Percentiles rank a stretch among this genome's conserved stretches.
These are phyloP conservation scores for Pholiota conissans DNA, from an alignment of 768 basidiomycete genomes.

Conservation along the genomic window DNA sequence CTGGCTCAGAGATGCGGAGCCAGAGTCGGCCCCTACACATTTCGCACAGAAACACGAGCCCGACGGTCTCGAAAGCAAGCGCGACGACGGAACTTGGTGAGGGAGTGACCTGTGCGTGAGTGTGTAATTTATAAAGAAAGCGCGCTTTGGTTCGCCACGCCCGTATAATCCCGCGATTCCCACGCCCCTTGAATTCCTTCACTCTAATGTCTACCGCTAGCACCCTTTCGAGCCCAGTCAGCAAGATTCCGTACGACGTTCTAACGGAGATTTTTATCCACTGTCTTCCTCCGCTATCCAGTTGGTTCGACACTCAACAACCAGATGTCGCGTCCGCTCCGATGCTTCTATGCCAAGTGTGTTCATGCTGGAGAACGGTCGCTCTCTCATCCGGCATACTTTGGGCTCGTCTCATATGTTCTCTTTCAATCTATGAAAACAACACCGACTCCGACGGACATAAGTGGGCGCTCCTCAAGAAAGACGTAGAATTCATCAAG, in stretches of 20 bases:
- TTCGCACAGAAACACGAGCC: too few species aligned
- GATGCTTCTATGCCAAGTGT: background rate
- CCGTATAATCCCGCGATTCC: too few species aligned
- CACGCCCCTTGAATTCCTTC: too few species aligned
- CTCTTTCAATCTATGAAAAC: background rate
- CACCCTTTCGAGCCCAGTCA: background rate
- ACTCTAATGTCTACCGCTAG: too few species aligned
- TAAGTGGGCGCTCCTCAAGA: background rate
- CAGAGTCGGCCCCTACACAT: too few species aligned
- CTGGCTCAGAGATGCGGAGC: too few species aligned
- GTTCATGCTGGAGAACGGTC: background rate
- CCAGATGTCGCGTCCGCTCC: background rate
- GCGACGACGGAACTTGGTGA: too few species aligned
- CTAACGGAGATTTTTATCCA: background rate
- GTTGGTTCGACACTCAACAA: background rate
- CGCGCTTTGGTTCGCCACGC: too few species aligned
- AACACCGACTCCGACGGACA: background rate
- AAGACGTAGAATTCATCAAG: background rate
- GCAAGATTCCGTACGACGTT: background rate
- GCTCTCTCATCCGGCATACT: background rate
- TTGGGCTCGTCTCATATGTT: background rate
- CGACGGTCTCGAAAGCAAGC: too few species aligned
- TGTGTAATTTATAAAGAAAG: too few species aligned
- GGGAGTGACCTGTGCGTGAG: too few species aligned
- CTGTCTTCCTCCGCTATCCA: background rate